Conservation (phyloP, 345 rosid species). For the Hevea brasiliensis region DNA sequence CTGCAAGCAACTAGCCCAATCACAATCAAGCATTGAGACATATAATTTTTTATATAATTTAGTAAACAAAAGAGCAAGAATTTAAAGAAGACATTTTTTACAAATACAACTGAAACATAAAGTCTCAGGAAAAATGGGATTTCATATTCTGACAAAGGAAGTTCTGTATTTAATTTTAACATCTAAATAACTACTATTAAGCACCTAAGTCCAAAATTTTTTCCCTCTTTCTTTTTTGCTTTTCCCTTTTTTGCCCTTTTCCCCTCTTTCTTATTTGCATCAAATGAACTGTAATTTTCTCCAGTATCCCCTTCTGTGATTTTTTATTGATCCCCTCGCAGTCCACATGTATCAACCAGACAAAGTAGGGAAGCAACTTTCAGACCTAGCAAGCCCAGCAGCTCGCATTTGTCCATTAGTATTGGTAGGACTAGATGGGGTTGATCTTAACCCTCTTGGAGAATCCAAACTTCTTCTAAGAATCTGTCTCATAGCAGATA, state of each 20-base stretch:
- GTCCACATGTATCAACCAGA: constrained; percentile 32
- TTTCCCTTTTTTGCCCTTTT: neutral
- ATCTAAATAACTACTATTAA: constrained; percentile 1
- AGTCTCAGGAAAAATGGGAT: constrained; percentile 18
- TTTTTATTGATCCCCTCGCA: too few relatives aligned
- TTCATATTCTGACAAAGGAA: constrained; percentile 10
- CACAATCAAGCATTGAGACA: too few relatives aligned
- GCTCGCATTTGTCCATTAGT: constrained; percentile 25
- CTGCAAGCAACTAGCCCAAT: too few relatives aligned
- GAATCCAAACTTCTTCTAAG: constrained; percentile 74
- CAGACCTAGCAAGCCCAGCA: constrained; percentile 56
- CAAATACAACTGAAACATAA: constrained; percentile 18
- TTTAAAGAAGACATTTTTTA: neutral
- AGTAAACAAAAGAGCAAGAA: neutral
- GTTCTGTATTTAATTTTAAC: neutral
- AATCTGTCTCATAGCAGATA: constrained; percentile 82
- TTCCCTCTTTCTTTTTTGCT: neutral
- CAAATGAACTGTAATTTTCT: constrained; percentile 12
- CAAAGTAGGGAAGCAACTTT: constrained; percentile 73
- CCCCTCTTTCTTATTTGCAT: constrained; percentile 6
- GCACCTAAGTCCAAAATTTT: constrained; percentile 9
- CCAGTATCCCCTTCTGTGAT: too few relatives aligned
- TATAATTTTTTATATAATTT: too few relatives aligned
- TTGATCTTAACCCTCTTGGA: constrained; percentile 57
- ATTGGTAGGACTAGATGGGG: constrained; percentile 72